Percentiles rank a stretch among this genome's conserved stretches.
Conservation (phyloP, 1,284 basidiomycete genomes). For the Meira nashicola region DNA sequence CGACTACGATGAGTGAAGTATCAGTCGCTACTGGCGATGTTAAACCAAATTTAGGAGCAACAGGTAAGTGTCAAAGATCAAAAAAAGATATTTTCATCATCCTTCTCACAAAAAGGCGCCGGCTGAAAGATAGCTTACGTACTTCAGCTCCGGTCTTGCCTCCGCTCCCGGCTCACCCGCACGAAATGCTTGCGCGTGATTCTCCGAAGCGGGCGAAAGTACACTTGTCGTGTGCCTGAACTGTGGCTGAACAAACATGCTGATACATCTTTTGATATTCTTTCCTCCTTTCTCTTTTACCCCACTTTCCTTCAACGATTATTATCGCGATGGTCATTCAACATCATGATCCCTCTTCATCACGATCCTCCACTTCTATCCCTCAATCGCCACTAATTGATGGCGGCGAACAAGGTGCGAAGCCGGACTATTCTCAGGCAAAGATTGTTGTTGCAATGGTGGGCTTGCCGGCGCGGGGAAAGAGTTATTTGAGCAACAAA, state of each 20-base stretch:
- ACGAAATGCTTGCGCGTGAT: no score
- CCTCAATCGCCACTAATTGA: constrained; percentile 19
- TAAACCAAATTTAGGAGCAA: constrained; percentile 14
- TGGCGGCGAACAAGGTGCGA: constrained; percentile 63
- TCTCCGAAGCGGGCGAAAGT: no score
- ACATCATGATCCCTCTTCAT: background rate
- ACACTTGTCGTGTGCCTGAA: background rate
- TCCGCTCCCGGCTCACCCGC: no score
- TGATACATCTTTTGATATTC: background rate
- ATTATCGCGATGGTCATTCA: background rate
- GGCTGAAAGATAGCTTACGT: background rate
- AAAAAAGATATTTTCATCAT: background rate
- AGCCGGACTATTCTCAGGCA: constrained; percentile 94
- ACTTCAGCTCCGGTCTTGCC: background rate
- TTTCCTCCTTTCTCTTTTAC: background rate
- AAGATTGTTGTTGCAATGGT: constrained; percentile 99
- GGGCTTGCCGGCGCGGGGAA: constrained; percentile 50
- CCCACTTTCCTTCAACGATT: background rate
- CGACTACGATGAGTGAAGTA: constrained; percentile 11
- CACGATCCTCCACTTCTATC: background rate
- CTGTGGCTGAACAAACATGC: background rate
- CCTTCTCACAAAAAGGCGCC: background rate
- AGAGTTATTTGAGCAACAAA: constrained; percentile 51
- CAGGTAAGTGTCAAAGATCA: constrained; percentile 12
- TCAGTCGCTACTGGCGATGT: background rate